Percentiles rank a stretch among this genome's conserved stretches.
phyloP scores from a whole-genome alignment of 805 yeast species.

The Hanseniaspora thailandica region DNA sequence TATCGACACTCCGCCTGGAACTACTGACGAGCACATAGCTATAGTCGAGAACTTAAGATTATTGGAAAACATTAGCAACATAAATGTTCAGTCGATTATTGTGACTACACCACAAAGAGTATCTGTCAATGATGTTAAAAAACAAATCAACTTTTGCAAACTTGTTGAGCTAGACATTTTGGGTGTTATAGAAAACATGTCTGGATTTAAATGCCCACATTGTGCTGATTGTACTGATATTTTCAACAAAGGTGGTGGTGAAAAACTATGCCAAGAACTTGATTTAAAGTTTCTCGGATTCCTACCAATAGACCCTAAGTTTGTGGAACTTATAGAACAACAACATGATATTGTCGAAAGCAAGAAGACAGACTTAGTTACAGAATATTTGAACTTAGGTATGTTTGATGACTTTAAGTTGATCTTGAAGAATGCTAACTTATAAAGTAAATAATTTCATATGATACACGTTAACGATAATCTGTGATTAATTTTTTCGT shows the following conservation, averaged over 20 bases:
- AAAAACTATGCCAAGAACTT: slow-evolving; percentile 49
- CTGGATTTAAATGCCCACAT: slow-evolving; percentile 89
- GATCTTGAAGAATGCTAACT: slow-evolving; percentile 31
- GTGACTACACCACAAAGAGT: slow-evolving; percentile 96
- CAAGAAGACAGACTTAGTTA: slow-evolving; percentile 25
- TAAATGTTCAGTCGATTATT: slow-evolving; percentile 53
- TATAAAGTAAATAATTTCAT: background rate
- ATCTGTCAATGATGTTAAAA: slow-evolving; percentile 85
- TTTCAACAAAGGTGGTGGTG: slow-evolving; percentile 90
- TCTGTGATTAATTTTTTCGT: background rate
- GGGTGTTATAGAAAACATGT: slow-evolving; percentile 92
- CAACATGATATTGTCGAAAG: slow-evolving; percentile 15
- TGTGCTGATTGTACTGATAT: slow-evolving; percentile 88
- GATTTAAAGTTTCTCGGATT: slow-evolving; percentile 65
- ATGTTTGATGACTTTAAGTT: slow-evolving; percentile 34
- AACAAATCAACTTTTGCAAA: slow-evolving; percentile 82
- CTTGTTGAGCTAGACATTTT: slow-evolving; percentile 70
- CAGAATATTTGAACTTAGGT: slow-evolving; percentile 29
- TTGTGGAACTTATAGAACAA: slow-evolving; percentile 76
- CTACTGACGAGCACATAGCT: slow-evolving; percentile 95
- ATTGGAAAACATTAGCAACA: slow-evolving; percentile 12
- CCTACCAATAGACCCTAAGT: slow-evolving; percentile 86
- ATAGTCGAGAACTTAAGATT: slow-evolving; percentile 78
- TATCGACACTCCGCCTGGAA: slow-evolving; percentile 98
- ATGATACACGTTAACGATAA: background rate